These are phyloP conservation scores for Bocquillonia castaneifolia DNA, from an alignment of 441 rosid genomes.

Conservation along the genomic window DNA sequence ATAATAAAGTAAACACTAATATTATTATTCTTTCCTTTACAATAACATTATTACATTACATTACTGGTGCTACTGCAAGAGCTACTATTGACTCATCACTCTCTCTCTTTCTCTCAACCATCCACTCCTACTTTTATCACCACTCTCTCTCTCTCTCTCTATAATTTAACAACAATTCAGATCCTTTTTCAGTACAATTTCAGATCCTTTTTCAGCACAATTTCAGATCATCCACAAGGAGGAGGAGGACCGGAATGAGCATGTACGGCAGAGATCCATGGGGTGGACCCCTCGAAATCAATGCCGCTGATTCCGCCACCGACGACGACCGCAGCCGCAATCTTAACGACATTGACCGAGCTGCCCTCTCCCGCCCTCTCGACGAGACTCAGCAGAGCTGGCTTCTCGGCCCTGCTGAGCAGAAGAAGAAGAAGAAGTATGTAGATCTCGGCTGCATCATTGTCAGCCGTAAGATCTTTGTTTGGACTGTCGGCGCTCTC, in stretches of 20 bases:
- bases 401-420: constrained; percentile 77
- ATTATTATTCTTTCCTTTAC: no score
- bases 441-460: constrained; percentile 91
- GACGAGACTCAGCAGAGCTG: constrained; percentile 98
- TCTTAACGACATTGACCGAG: constrained; percentile 68
- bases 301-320: constrained; percentile 89
- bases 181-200: no score
- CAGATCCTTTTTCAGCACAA: no score
- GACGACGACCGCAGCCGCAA: constrained; percentile 94
- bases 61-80: no score
- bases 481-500: constrained; percentile 72
- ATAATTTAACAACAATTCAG: no score
- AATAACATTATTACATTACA: no score
- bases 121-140: no score
- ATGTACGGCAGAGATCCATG: constrained; percentile 99
- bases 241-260: constrained; percentile 22
- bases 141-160: no score
- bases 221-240: no score
- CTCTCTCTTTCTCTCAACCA: no score
- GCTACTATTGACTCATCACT: no score
- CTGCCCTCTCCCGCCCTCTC: constrained; percentile 63
- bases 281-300: constrained; percentile 95
- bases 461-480: constrained; percentile 86
- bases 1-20: no score
- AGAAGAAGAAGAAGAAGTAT: constrained; percentile 89